Evolutionary conservation across 306 rosid species (phyloP), one percentile per base, ranked within the genome.

Genomic region (Glycine latifolia): DNA sequence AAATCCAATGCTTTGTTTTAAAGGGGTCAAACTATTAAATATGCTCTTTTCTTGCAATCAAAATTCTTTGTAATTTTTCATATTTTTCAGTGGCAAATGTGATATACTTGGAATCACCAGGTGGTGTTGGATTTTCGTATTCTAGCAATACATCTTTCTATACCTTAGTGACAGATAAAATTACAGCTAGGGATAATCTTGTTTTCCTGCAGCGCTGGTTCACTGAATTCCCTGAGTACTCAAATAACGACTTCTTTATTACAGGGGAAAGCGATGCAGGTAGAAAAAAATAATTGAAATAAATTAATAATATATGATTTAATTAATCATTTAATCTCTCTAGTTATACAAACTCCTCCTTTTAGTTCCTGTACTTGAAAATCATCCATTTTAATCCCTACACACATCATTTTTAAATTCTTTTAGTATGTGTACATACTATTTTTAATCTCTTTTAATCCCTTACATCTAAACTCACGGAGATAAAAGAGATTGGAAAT

Each of bases 71-170:
- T 39, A 4, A 39, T n/a, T 41, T n/a, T 48, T 20, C 49, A 43
- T 58, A 67, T 71, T 17, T 49, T 53, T 2, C 76, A 92, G 97
- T 20, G 79, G 97, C 92, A 53, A 92, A 90, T 54, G 47, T 92
- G 75, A 12, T 92, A 6, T 89, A 92, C 60, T 49, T 90, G 86
- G 97, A 92, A 35, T 86, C 94, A 33, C 94, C 94, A 0, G 97
- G 91, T 6, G 92, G 94, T 62, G 97, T 92, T 86, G 94, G 97
- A 50, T 92, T 92, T 88, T 90, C 97, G 13, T 92, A 87, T 85
- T 89, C 94, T 15, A 35, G 56, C 17, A 87, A 90, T 47, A 33
- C 71, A 58, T 78, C 94, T 7, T 90, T 89, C 87, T 92, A 92
- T 44, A 52, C 3, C 2, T 74, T 39, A 0, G 86, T 80, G 14